Evolutionary conservation across 352 stramenopile species (phyloP), one percentile per base, ranked within the genome.

Genomic region (Phytophthora parvispora): DNA sequence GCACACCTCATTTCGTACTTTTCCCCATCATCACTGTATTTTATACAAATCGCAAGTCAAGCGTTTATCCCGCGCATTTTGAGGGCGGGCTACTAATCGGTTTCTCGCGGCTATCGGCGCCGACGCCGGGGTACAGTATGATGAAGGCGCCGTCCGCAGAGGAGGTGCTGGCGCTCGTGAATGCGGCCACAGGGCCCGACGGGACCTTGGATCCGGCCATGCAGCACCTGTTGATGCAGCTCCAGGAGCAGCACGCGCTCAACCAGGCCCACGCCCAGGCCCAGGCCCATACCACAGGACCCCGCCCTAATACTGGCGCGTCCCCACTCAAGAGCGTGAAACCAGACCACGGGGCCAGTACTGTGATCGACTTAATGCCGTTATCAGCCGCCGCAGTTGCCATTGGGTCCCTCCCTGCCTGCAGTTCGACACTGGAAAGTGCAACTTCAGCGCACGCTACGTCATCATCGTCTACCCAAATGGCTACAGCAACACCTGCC

Each of bases 151-250:
- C 79, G 51, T 79, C 80, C 24, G 58, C 81, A 18, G 81, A 90
- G 47, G 81, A 91, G 31, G 80, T 89, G 68, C 59, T 91, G 47
- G 82, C 78, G 59, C 83, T 92, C 22, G 81, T 88, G 51, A 72
- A 77, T 60, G 80, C 79, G 53, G 59, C 77, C 42, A 78, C 65
- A 52, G 69, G 60, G 36, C 62, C 70, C 32, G 72, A 78, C 49
- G 70, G 68, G 27, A 72, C 57, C 5, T 31, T 83, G 36, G 78
- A 88, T 34, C 71, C 82, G 12, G 60, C 71, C 40, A 84, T 90
- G 66, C 78, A 90, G 57, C 80, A 90, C 52, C 65, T 93, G 22
- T 69, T 91, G 16, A 65, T 87, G 28, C 85, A 93, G 54, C 75
- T 90, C 24, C 68, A 78, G 60, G 65, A 77, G 29, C 73, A 82